These are phyloP conservation scores for Arthrobotrys iridis DNA, from an alignment of 2,329 filamentous ascomycete species.

Conservation along the genomic window DNA sequence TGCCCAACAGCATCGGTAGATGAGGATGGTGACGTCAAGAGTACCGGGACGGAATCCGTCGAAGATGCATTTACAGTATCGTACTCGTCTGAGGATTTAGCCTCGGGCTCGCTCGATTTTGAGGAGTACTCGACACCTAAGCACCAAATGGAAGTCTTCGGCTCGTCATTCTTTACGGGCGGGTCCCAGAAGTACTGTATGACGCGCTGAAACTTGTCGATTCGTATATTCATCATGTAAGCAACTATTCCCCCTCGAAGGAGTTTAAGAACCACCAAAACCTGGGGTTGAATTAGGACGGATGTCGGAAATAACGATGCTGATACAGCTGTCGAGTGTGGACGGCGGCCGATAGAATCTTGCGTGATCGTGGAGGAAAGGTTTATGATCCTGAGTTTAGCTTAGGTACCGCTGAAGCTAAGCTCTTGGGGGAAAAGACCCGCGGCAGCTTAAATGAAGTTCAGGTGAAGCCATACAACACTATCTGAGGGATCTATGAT, in stretches of 20 bases:
- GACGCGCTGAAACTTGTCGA: conserved; percentile 58
- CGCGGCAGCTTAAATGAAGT: background rate
- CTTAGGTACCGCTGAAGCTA: background rate
- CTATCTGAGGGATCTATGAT: background rate
- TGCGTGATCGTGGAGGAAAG: background rate
- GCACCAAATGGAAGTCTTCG: conserved; percentile 58
- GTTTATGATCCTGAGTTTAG: background rate
- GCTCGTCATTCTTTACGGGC: conserved; percentile 58
- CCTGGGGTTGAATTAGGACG: background rate
- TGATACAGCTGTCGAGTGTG: too few species aligned
- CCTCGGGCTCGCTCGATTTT: conserved; percentile 30
- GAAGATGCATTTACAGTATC: conserved; percentile 49
- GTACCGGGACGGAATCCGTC: conserved; percentile 46
- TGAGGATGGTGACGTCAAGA: conserved; percentile 29
- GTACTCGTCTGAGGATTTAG: conserved; percentile 49
- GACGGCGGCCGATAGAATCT: background rate
- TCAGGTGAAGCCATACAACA: conserved; percentile 18
- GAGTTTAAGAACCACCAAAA: background rate
- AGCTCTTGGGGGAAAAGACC: background rate
- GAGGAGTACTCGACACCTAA: conserved; percentile 58
- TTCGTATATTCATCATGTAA: conserved; percentile 48
- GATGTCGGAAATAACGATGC: too few species aligned
- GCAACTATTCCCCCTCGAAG: background rate
- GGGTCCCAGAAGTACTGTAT: conserved; percentile 59
- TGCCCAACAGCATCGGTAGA: conserved; percentile 25